Evolutionary conservation across 2,329 filamentous ascomycete genomes (phyloP).

Genomic region (Botrytis byssoidea): DNA sequence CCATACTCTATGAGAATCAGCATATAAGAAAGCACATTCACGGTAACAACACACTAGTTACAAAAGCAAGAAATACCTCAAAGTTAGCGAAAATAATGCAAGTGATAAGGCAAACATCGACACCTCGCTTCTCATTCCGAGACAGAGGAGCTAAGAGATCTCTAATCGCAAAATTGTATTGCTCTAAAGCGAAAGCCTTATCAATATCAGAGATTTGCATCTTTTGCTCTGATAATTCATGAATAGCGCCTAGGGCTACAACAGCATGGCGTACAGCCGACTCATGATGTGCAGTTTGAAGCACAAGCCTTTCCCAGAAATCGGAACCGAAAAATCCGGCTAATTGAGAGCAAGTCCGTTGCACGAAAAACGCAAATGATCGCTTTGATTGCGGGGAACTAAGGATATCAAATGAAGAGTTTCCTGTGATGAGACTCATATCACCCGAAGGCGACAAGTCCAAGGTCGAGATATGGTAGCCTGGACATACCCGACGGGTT

Average conservation of each 20-base stretch:
- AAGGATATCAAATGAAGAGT: conserved; percentile 22
- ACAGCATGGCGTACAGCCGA: conserved; percentile 29
- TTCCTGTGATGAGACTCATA: neutral
- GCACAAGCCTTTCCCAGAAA: conserved; percentile 61
- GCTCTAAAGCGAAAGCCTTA: conserved; percentile 25
- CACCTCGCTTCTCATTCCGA: conserved; percentile 10
- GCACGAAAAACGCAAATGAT: conserved; percentile 59
- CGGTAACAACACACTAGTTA: neutral
- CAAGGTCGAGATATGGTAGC: conserved; percentile 24
- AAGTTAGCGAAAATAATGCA: conserved; percentile 30
- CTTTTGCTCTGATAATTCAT: conserved; percentile 25
- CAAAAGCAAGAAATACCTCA: conserved; percentile 24
- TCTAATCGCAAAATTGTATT: conserved; percentile 29
- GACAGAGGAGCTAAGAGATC: conserved; percentile 22
- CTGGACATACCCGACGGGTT: conserved; percentile 31
- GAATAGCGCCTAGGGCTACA: conserved; percentile 31
- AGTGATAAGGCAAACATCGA: conserved; percentile 29
- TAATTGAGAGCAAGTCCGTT: conserved; percentile 57
- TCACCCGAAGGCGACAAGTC: neutral
- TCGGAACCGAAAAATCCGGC: conserved; percentile 62
- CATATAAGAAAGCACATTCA: neutral
- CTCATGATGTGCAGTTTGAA: conserved; percentile 57
- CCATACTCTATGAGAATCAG: conserved; percentile 26
- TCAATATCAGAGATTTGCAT: neutral
- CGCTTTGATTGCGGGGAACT: conserved; percentile 16